A percentile compares a stretch with the other conserved stretches of the same genome.
phyloP scores from a whole-genome alignment of 2,329 filamentous ascomycete genomes.

The Curvularia spicifera region DNA sequence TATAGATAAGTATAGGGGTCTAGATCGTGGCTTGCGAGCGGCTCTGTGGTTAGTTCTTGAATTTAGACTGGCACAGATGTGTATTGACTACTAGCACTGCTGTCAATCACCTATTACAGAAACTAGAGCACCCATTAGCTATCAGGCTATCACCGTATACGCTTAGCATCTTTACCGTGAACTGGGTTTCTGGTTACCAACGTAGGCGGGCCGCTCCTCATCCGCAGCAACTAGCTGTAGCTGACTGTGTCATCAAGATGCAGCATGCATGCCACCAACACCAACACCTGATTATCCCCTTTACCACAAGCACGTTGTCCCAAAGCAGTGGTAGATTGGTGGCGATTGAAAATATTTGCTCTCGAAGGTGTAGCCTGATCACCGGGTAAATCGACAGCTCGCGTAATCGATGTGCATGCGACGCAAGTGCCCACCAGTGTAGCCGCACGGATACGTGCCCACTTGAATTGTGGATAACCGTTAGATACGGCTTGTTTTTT shows the following conservation, averaged over 20 bases:
- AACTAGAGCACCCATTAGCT: too few relatives aligned
- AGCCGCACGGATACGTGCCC: neutral
- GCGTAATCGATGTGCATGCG: conserved; percentile 3
- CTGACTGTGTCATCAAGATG: neutral
- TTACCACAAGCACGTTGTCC: neutral
- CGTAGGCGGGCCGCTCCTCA: neutral
- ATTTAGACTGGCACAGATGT: neutral
- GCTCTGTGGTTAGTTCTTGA: neutral
- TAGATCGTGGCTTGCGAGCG: neutral
- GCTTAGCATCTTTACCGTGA: neutral
- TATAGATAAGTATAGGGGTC: neutral
- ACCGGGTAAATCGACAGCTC: conserved; percentile 8
- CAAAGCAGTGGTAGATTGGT: neutral
- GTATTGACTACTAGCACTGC: neutral
- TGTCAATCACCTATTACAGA: neutral
- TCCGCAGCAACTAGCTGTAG: neutral
- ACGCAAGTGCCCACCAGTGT: neutral
- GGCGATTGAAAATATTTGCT: neutral
- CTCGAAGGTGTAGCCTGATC: conserved; percentile 1
- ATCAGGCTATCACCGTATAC: neutral
- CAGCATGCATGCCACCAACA: neutral
- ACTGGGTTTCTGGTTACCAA: neutral
- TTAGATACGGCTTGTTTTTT: neutral
- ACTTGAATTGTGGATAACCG: neutral
- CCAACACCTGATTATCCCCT: neutral